A percentile compares a stretch with the other conserved stretches of the same genome.
These are phyloP conservation scores for Serendipita vermifera DNA, from an alignment of 768 basidiomycete genomes.

Conservation along the genomic window DNA sequence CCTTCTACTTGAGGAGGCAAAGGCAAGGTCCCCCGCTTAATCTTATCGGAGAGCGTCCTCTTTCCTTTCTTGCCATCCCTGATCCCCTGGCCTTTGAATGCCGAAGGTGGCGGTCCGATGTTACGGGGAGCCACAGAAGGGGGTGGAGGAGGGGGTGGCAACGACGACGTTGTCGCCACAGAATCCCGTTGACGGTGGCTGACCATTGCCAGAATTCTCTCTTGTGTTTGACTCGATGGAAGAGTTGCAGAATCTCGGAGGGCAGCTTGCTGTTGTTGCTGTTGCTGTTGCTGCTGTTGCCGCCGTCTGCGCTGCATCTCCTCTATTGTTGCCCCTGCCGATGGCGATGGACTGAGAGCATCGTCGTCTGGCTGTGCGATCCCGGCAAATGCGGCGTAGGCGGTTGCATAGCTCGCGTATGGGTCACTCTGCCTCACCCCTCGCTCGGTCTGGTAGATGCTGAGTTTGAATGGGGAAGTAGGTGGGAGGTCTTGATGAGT, in stretches of 20 bases:
- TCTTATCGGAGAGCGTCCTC: background rate
- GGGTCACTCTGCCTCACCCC: background rate
- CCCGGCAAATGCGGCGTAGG: background rate
- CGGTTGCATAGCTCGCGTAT: background rate
- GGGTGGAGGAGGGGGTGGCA: background rate
- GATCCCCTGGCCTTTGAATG: background rate
- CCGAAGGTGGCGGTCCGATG: background rate
- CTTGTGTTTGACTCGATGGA: background rate
- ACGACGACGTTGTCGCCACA: too few species aligned
- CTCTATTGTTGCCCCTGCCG: too few species aligned
- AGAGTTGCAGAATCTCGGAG: background rate
- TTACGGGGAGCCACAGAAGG: background rate
- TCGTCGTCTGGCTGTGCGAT: too few species aligned
- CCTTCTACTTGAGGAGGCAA: background rate
- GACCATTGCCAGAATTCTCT: background rate
- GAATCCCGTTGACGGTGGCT: too few species aligned
- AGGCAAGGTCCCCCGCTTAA: constrained; percentile 2
- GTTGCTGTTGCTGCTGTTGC: background rate
- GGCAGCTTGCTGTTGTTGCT: background rate
- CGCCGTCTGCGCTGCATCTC: too few species aligned
- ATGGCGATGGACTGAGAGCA: too few species aligned
- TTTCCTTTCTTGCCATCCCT: background rate
- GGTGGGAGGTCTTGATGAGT: background rate
- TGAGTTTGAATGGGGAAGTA: background rate
- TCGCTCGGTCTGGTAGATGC: background rate